Conservation (phyloP, 2,329 filamentous ascomycete species). For the Graphiopsis chlorocephala region DNA sequence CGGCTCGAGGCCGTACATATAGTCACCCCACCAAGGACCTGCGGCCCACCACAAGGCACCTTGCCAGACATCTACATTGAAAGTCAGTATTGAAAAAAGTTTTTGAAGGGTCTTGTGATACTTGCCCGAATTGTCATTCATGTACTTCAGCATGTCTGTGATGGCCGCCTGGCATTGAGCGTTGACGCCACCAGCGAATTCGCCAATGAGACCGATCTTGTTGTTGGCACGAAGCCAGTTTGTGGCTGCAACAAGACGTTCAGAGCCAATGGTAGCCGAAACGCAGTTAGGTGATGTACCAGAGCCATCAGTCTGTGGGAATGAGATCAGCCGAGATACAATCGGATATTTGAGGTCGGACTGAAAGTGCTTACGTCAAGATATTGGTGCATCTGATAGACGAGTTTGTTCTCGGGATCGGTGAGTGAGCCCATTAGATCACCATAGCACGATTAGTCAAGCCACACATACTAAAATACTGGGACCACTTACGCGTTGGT, state of each 20-base stretch:
- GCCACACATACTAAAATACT: neutral
- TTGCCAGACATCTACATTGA: slow-evolving; percentile 50
- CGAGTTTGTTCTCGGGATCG: slow-evolving; percentile 53
- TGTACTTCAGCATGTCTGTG: slow-evolving; percentile 48
- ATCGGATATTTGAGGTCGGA: neutral
- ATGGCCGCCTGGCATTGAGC: slow-evolving; percentile 49
- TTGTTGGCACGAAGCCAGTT: slow-evolving; percentile 54
- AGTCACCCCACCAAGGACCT: slow-evolving; percentile 48
- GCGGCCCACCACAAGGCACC: slow-evolving; percentile 57
- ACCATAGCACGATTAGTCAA: neutral
- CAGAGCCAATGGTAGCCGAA: slow-evolving; percentile 51
- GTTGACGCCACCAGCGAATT: slow-evolving; percentile 55
- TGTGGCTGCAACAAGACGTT: slow-evolving; percentile 52
- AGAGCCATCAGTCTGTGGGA: slow-evolving; percentile 48
- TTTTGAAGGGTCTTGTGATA: neutral
- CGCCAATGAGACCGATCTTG: slow-evolving; percentile 54
- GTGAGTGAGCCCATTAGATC: slow-evolving; percentile 47
- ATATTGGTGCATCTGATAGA: slow-evolving; percentile 64
- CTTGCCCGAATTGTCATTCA: slow-evolving; percentile 41
- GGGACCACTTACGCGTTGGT: slow-evolving; percentile 37
- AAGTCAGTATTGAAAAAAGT: neutral
- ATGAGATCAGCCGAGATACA: neutral
- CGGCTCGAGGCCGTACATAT: slow-evolving; percentile 47
- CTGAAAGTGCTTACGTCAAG: neutral
- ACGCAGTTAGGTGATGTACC: slow-evolving; percentile 53